Evolutionary conservation across 257 asterid genomes (phyloP).

Genomic region (Eustoma russellianum): DNA sequence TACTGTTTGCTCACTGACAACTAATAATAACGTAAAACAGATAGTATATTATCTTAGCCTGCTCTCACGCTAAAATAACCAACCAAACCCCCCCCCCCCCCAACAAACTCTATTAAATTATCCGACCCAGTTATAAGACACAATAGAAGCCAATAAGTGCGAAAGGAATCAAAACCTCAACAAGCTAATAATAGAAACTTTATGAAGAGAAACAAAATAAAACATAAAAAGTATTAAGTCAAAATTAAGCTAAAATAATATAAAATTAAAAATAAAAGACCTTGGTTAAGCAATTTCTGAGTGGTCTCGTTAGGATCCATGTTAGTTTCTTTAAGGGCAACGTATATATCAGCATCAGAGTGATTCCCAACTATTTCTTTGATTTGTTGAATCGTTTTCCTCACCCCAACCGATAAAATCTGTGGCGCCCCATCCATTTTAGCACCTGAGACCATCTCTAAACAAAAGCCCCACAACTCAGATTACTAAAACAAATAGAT

Average conservation of each 20-base stretch:
- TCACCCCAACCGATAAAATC: conserved; percentile 64
- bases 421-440: conserved; percentile 60
- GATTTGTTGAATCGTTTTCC: conserved; percentile 66
- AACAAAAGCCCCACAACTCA: conserved; percentile 7
- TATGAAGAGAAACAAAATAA: neutral
- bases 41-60: no score
- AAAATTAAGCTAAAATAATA: neutral
- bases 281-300: conserved; percentile 85
- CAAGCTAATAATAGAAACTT: no score
- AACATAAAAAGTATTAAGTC: neutral
- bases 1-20: no score
- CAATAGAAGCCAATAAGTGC: no score
- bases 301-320: conserved; percentile 97
- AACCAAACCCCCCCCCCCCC: no score
- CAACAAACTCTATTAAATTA: neutral
- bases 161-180: no score
- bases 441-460: conserved; percentile 61
- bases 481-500: conserved; percentile 5
- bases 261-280: conserved; percentile 18
- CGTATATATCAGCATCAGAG: conserved; percentile 83
- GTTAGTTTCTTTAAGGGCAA: conserved; percentile 67
- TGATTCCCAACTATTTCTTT: conserved; percentile 81
- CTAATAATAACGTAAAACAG: no score
- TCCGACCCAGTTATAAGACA: neutral
- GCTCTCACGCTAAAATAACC: no score